Evolutionary conservation across 2,329 filamentous ascomycete genomes (phyloP).

Genomic region (Bipolaris zeicola): DNA sequence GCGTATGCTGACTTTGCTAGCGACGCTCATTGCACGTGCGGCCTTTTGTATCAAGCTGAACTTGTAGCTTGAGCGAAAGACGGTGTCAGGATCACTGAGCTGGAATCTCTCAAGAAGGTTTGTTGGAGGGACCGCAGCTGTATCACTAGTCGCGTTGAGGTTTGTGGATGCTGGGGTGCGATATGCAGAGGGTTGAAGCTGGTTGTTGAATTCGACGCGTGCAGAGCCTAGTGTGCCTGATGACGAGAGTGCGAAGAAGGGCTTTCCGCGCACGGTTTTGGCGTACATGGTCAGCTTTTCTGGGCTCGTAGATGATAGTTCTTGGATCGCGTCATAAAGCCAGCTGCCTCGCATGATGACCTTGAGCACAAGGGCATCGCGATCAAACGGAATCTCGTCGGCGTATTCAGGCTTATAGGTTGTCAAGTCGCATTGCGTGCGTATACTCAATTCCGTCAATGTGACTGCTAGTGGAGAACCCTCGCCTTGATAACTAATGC

Average conservation of each 20-base stretch:
- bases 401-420: conserved; percentile 73
- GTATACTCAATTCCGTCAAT: conserved; percentile 80
- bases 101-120: conserved; percentile 74
- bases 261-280: conserved; percentile 52
- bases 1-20: conserved; percentile 88
- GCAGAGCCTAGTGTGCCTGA: conserved; percentile 65
- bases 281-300: conserved; percentile 68
- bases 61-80: conserved; percentile 70
- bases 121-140: conserved; percentile 10
- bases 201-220: conserved; percentile 63
- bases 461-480: conserved; percentile 84
- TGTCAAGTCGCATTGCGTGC: conserved; percentile 76
- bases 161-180: conserved; percentile 24
- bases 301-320: conserved; percentile 72
- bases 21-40: conserved; percentile 87
- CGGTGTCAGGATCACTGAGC: conserved; percentile 51
- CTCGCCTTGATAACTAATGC: conserved; percentile 73
- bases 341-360: conserved; percentile 87
- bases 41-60: conserved; percentile 87
- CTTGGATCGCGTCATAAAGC: conserved; percentile 73
- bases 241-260: conserved; percentile 74
- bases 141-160: conserved; percentile 6
- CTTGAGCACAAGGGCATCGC: conserved; percentile 81
- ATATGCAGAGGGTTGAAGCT: conserved; percentile 31
- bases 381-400: conserved; percentile 89